These are phyloP conservation scores for Suillus placidus DNA, from an alignment of 768 basidiomycete species.

Conservation along the genomic window DNA sequence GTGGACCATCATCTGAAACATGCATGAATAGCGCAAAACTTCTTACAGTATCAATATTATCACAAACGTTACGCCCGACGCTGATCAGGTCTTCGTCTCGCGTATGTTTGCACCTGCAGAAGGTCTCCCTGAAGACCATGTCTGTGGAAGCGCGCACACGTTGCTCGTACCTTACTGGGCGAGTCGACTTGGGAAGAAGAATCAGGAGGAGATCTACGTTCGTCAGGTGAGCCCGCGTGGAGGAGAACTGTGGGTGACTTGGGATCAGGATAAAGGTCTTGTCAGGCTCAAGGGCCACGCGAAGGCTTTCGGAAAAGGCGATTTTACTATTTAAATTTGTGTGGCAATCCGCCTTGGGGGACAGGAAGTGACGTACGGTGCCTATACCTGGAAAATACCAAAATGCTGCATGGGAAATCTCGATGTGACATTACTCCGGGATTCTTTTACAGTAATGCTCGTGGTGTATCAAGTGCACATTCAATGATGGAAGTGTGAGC, in stretches of 20 bases:
- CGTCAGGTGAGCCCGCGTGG: conserved; percentile 56
- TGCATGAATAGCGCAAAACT: not conserved
- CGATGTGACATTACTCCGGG: not conserved
- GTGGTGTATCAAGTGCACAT: conserved; percentile 4
- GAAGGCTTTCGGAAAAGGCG: conserved; percentile 11
- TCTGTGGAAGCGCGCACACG: conserved; percentile 58
- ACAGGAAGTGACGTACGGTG: not conserved
- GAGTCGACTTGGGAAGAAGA: conserved; percentile 21
- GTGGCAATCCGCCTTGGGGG: not conserved
- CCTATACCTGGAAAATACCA: not conserved
- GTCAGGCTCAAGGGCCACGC: conserved; percentile 42
- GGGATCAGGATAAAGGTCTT: conserved; percentile 34
- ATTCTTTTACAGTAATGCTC: not conserved
- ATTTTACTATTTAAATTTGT: conserved; percentile 4
- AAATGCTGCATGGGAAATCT: not conserved
- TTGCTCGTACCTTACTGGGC: conserved; percentile 54
- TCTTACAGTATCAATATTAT: conserved; percentile 36
- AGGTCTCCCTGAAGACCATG: conserved; percentile 47
- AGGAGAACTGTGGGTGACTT: conserved; percentile 46
- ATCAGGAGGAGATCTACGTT: conserved; percentile 37
- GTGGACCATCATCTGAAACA: conserved; percentile 23
- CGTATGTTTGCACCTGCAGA: conserved; percentile 50
- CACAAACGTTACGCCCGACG: conserved; percentile 38
- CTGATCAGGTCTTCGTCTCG: conserved; percentile 45
- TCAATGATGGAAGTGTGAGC: conserved; percentile 9